Conservation (phyloP, 1,139 yeast species). For the Geotrichum reessii region DNA sequence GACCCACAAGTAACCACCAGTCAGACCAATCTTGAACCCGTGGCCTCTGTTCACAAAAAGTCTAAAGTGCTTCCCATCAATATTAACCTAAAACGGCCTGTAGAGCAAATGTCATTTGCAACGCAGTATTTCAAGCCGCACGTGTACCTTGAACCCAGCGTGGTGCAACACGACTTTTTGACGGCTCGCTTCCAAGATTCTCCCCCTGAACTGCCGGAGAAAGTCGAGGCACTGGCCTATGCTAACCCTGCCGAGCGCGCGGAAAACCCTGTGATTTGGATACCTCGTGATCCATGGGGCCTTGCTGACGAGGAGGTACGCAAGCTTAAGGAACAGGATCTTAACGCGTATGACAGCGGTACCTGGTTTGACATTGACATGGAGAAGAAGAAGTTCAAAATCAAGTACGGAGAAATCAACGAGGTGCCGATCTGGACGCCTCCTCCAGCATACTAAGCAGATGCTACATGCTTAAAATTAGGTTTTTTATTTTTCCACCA, state of each 20-base stretch:
- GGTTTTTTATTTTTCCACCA: background rate
- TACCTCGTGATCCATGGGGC: slow-evolving; percentile 82
- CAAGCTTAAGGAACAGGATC: slow-evolving; percentile 36
- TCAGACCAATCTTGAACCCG: slow-evolving; percentile 1
- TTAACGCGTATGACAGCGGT: slow-evolving; percentile 59
- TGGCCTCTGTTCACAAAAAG: background rate
- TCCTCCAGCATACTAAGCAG: slow-evolving; percentile 22
- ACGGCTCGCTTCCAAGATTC: slow-evolving; percentile 43
- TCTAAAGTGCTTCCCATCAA: background rate
- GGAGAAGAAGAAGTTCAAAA: slow-evolving; percentile 32
- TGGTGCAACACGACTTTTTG: slow-evolving; percentile 30
- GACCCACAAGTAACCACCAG: background rate
- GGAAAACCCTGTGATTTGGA: slow-evolving; percentile 72
- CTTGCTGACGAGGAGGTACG: slow-evolving; percentile 57
- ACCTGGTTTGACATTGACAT: slow-evolving; percentile 49
- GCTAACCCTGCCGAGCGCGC: slow-evolving; percentile 67
- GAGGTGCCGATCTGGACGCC: slow-evolving; percentile 29
- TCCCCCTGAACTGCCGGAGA: slow-evolving; percentile 31
- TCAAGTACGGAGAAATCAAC: slow-evolving; percentile 21
- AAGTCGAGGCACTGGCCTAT: slow-evolving; percentile 52
- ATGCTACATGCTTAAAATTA: background rate
- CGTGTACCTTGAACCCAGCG: slow-evolving; percentile 41
- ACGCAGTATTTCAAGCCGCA: slow-evolving; percentile 51
- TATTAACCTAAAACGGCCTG: background rate
- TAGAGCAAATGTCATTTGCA: background rate